These are phyloP conservation scores for Aurifilum marmelostoma DNA, from an alignment of 2,329 filamentous ascomycete genomes.

Conservation along the genomic window DNA sequence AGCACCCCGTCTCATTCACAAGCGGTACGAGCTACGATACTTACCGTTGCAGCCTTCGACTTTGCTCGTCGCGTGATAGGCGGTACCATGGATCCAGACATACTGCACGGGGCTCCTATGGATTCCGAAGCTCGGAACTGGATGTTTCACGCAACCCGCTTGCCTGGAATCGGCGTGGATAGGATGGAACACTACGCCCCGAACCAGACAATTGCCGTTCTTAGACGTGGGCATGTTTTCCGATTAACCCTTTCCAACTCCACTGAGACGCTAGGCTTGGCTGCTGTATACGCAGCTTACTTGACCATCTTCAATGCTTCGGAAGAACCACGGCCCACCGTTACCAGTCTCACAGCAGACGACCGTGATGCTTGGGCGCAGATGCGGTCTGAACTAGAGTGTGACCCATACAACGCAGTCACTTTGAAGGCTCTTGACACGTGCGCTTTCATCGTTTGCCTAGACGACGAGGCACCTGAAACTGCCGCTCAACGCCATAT, in stretches of 20 bases:
- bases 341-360: constrained; percentile 29
- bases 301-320: constrained; percentile 23
- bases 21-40: constrained; percentile 25
- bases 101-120: constrained; percentile 15
- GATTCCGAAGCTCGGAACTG: constrained; percentile 23
- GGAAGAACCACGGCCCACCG: not conserved
- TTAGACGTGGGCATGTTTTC: constrained; percentile 31
- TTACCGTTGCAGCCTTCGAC: constrained; percentile 27
- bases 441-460: not conserved
- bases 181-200: constrained; percentile 13
- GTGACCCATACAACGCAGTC: constrained; percentile 18
- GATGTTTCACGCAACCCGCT: constrained; percentile 29
- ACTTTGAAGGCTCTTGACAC: constrained; percentile 2
- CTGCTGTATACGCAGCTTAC: constrained; percentile 22
- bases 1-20: constrained; percentile 28
- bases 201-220: constrained; percentile 26
- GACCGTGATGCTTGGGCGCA: constrained; percentile 30
- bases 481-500: no score
- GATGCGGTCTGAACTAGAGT: constrained; percentile 26
- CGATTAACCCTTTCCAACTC: constrained; percentile 17
- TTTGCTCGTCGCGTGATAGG: constrained; percentile 23
- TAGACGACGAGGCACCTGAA: no score
- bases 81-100: constrained; percentile 17
- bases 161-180: constrained; percentile 22
- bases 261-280: not conserved